A percentile compares a stretch with the other conserved stretches of the same genome.
These are phyloP conservation scores for Tetrapisispora taiwanensis DNA, from an alignment of 805 yeast species.

Conservation along the genomic window DNA sequence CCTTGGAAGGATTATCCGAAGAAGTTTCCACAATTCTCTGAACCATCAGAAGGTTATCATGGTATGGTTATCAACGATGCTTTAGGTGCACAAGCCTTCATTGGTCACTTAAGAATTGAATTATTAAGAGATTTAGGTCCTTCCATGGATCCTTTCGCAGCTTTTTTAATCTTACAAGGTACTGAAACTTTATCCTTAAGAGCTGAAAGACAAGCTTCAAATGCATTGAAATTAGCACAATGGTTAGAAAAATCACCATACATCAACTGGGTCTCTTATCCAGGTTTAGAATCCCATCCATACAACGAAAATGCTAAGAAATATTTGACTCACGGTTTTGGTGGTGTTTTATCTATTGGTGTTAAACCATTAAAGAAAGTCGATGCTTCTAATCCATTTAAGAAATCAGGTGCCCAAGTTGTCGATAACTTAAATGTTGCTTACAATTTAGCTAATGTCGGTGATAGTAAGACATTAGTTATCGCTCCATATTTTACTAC, in stretches of 20 bases:
- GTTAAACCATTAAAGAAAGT: slow-evolving; percentile 50
- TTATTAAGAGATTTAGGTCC: slow-evolving; percentile 90
- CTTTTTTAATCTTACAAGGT: slow-evolving; percentile 83
- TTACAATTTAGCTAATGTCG: slow-evolving; percentile 91
- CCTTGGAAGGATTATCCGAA: slow-evolving; percentile 81
- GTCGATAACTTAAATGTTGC: slow-evolving; percentile 80
- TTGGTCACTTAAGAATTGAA: slow-evolving; percentile 73
- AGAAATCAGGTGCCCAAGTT: slow-evolving; percentile 70
- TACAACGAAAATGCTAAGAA: slow-evolving; percentile 77
- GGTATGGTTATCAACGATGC: slow-evolving; percentile 77
- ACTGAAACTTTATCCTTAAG: slow-evolving; percentile 88
- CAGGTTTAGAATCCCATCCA: slow-evolving; percentile 72
- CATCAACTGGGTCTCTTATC: slow-evolving; percentile 85
- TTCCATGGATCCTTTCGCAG: slow-evolving; percentile 73
- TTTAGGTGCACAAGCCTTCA: slow-evolving; percentile 69
- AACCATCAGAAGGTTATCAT: slow-evolving; percentile 91
- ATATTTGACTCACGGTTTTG: slow-evolving; percentile 70
- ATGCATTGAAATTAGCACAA: slow-evolving; percentile 71
- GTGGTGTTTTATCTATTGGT: slow-evolving; percentile 84
- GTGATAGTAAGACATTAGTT: slow-evolving; percentile 90
- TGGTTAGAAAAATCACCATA: slow-evolving; percentile 61
- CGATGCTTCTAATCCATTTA: slow-evolving; percentile 48
- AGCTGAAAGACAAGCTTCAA: slow-evolving; percentile 82
- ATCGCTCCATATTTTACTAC: slow-evolving; percentile 95
- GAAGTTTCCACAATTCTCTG: slow-evolving; percentile 81